A percentile compares a stretch with the other conserved stretches of the same genome.
phyloP scores from a whole-genome alignment of 1,284 basidiomycete species.

The Sanghuangporus baumii region DNA sequence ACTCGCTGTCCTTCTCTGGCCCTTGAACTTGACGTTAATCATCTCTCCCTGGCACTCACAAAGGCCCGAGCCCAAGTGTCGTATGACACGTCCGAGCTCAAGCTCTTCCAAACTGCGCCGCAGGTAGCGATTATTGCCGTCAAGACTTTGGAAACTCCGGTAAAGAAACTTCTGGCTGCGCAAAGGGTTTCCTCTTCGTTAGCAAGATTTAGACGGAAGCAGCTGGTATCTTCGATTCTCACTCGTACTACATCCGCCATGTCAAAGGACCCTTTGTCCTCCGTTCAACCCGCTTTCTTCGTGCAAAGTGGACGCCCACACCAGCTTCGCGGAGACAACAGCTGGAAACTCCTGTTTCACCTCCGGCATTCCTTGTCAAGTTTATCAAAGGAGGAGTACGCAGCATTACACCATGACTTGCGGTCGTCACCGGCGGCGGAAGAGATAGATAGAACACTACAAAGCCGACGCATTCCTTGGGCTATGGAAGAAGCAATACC shows the following conservation, averaged over 20 bases:
- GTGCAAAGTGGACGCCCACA: conserved; percentile 68
- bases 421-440: not conserved
- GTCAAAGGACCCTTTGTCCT: conserved; percentile 67
- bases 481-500: conserved; percentile 10
- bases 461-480: conserved; percentile 9
- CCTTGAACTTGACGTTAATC: not conserved
- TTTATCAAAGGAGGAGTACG: not conserved
- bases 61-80: not conserved
- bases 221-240: conserved; percentile 43
- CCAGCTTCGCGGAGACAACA: conserved; percentile 53
- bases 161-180: not conserved
- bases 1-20: not conserved
- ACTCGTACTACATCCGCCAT: conserved; percentile 41
- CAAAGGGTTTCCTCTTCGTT: not conserved
- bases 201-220: conserved; percentile 7
- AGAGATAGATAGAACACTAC: not conserved
- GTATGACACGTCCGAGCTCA: not conserved
- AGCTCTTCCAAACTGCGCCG: conserved; percentile 13
- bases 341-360: conserved; percentile 69
- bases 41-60: not conserved
- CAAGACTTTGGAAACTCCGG: not conserved
- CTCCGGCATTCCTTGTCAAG: conserved; percentile 51
- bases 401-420: not conserved
- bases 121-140: conserved; percentile 17
- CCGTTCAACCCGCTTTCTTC: conserved; percentile 74